Conservation (phyloP, 352 stramenopile species). For the Pythium phragmitis region DNA sequence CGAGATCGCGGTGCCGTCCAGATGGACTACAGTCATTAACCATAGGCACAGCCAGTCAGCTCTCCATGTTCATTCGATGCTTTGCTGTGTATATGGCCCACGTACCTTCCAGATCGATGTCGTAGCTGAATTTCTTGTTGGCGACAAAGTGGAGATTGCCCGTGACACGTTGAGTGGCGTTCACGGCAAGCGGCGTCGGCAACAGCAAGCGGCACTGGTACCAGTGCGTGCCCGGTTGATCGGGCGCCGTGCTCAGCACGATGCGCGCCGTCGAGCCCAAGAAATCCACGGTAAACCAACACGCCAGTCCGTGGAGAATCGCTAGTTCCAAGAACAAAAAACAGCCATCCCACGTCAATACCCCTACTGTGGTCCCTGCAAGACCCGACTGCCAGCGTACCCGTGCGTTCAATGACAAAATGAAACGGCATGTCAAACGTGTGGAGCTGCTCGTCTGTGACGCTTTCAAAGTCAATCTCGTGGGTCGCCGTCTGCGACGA, state of each 20-base stretch:
- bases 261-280: slow-evolving; percentile 79
- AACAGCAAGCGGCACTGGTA: slow-evolving; percentile 95
- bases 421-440: slow-evolving; percentile 91
- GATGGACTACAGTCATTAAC: slow-evolving; percentile 41
- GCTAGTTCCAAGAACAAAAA: slow-evolving; percentile 27
- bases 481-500: slow-evolving; percentile 58
- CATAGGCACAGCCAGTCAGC: background rate
- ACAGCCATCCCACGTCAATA: slow-evolving; percentile 1
- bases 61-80: background rate
- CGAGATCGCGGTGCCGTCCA: slow-evolving; percentile 88
- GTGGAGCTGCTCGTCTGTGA: slow-evolving; percentile 78
- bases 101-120: slow-evolving; percentile 86
- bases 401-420: slow-evolving; percentile 86
- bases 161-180: slow-evolving; percentile 84
- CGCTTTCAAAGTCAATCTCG: slow-evolving; percentile 82
- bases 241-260: slow-evolving; percentile 83
- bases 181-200: slow-evolving; percentile 89
- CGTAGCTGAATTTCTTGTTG: slow-evolving; percentile 97
- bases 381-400: slow-evolving; percentile 20
- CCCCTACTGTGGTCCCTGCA: background rate
- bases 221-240: slow-evolving; percentile 78
- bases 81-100: background rate
- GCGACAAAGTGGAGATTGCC: slow-evolving; percentile 90
- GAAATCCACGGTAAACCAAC: slow-evolving; percentile 99
- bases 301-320: slow-evolving; percentile 96